Evolutionary conservation across 140 eudicot species (phyloP), one percentile per base, ranked within the genome.

Genomic region (Bidens hawaiensis): DNA sequence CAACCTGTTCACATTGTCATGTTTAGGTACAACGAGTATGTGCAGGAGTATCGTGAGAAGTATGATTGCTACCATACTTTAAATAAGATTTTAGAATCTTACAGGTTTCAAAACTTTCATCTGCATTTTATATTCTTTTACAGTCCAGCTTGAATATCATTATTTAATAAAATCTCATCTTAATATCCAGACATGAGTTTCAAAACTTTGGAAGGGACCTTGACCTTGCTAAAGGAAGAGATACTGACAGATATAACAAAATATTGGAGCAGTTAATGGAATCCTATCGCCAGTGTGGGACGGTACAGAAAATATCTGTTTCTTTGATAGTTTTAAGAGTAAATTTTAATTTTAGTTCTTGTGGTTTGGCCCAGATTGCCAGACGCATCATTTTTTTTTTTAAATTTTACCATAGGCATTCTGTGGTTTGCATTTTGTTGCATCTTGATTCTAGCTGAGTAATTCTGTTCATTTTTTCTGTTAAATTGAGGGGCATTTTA

Each of bases 41-140:
- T 88, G 72, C 82, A 77, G 69, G 99, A 94, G 76, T 94, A 80
- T 76, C 78, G 61, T 55, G 97, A 94, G 82, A 94, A 94, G 81
- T 83, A 88, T 76, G 94, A 81, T 43, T 55, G 71, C 74, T 94
- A 94, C 78, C 30, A 75, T 47, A 73, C 88, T 4, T 24, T 94
- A 72, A 88, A 83, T 81, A 83, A 77, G 75, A 67, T 73, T 64
- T 68, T 94, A 64, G 94, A 94, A 71, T 60, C 83, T 24, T 76
- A 83, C 79, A 94, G 97, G 99, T 94, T 66, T 51, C 12, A 16
- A 41, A n/a, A 46, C 40, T 45, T 48, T 53, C 5, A 22, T 62
- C 38, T 53, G 19, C 26, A n/a, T 19, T 40, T 62, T 30, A 11
- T 49, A n/a, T n/a, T n/a, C n/a, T n/a, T n/a, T n/a, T n/a, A n/a